phyloP scores from a whole-genome alignment of 169 alveolate genomes.

The Plasmodium knowlesi region DNA sequence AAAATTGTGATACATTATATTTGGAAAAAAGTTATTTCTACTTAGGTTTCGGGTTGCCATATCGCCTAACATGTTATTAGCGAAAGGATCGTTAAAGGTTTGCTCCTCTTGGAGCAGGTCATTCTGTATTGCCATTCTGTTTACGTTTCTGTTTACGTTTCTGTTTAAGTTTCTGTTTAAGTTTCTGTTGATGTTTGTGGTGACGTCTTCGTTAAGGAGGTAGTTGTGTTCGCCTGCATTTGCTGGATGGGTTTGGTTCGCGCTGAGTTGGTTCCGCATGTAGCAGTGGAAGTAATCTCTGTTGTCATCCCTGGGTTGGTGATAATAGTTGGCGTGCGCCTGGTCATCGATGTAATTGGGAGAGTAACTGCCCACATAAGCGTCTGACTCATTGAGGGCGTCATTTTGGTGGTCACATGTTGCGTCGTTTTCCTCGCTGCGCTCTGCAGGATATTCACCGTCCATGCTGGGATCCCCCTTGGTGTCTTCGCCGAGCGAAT shows the following conservation, averaged over 20 bases:
- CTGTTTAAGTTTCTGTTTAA: background rate
- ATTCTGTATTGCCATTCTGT: background rate
- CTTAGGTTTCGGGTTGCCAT: background rate
- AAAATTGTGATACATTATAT: background rate
- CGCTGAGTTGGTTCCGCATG: background rate
- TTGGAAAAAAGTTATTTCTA: slow-evolving; percentile 7
- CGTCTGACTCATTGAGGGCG: background rate
- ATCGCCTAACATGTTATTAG: background rate
- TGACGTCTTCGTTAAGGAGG: background rate
- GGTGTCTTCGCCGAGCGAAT: background rate
- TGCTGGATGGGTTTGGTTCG: background rate
- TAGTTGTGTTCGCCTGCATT: background rate
- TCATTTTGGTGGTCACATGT: background rate
- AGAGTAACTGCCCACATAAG: background rate
- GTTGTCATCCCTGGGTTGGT: background rate
- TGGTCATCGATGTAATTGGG: background rate
- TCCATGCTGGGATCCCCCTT: background rate
- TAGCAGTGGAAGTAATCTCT: background rate
- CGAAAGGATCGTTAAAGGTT: background rate
- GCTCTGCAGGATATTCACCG: background rate
- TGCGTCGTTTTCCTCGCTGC: background rate
- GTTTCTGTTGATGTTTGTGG: background rate
- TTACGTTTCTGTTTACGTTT: background rate
- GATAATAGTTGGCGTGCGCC: background rate
- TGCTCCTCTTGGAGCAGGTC: background rate